Percentiles rank a stretch among this genome's conserved stretches.
Evolutionary conservation across 2,329 filamentous ascomycete genomes (phyloP).

Genomic region (Sarocladiaceae sp.): DNA sequence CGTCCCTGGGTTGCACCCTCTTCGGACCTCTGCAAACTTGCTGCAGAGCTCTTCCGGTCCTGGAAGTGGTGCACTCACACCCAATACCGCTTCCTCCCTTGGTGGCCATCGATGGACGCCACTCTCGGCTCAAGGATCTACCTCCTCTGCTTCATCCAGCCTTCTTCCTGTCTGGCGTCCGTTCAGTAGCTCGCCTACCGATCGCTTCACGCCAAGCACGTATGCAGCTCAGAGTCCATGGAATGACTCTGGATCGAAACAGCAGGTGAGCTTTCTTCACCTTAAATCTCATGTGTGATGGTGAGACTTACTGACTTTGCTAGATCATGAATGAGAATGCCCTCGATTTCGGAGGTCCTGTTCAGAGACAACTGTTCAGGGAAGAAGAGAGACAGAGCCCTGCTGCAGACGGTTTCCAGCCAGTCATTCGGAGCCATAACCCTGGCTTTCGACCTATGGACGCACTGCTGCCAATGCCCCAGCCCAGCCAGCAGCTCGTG

Average conservation of each 20-base stretch:
- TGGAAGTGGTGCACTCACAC: not conserved
- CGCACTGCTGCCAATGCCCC: not conserved
- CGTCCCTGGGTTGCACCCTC: not conserved
- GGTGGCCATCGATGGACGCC: not conserved
- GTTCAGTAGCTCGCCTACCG: not conserved
- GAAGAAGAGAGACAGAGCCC: too few species aligned
- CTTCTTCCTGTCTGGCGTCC: not conserved
- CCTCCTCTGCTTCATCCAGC: not conserved
- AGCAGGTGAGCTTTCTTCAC: not conserved
- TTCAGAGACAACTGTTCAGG: slow-evolving; percentile 2
- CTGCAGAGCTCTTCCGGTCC: not conserved
- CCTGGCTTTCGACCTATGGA: slow-evolving; percentile 5
- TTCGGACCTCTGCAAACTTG: not conserved
- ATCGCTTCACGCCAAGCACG: not conserved
- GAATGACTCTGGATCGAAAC: not conserved
- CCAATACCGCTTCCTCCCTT: not conserved
- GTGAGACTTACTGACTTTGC: too few species aligned
- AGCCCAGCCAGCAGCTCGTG: not conserved
- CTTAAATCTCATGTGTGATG: not conserved
- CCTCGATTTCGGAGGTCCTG: not conserved
- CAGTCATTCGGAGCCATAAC: not conserved
- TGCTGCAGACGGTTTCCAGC: not conserved
- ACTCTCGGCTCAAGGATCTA: not conserved
- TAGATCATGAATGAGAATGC: not conserved
- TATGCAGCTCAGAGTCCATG: not conserved